These are phyloP conservation scores for Metschnikowia corniflorae DNA, from an alignment of 805 yeast genomes.

Conservation along the genomic window DNA sequence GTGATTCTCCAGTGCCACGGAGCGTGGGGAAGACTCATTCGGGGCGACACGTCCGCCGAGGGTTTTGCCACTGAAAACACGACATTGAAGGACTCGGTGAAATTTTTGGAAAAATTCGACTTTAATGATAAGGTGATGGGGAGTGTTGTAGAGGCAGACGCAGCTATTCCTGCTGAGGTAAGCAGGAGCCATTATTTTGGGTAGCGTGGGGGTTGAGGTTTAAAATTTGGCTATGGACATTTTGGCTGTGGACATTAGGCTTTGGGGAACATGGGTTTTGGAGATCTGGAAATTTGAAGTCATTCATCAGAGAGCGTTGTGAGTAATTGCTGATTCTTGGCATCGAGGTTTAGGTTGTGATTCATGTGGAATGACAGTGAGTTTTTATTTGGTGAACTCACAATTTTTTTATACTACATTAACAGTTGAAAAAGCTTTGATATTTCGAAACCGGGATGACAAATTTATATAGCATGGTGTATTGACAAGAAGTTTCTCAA, in stretches of 20 bases:
- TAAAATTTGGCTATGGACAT: neutral
- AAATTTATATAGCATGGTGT: too few species aligned
- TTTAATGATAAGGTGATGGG: slow-evolving; percentile 16
- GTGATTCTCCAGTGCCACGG: slow-evolving; percentile 76
- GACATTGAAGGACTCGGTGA: slow-evolving; percentile 10
- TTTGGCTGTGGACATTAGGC: too few species aligned
- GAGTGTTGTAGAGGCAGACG: slow-evolving; percentile 13
- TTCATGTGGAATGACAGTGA: too few species aligned
- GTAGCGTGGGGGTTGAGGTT: neutral
- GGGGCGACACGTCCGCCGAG: slow-evolving; percentile 47
- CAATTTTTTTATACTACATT: too few species aligned
- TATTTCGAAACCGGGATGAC: too few species aligned
- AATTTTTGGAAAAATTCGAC: slow-evolving; percentile 5
- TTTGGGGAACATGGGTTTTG: neutral
- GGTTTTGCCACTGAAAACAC: slow-evolving; percentile 12
- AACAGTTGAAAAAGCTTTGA: too few species aligned
- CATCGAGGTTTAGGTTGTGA: too few species aligned
- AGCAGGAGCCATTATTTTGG: slow-evolving; percentile 11
- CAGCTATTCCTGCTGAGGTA: slow-evolving; percentile 12
- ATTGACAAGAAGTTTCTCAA: too few species aligned
- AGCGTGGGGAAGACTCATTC: slow-evolving; percentile 77
- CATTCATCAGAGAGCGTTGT: too few species aligned
- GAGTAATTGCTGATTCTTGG: too few species aligned
- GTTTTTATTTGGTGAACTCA: too few species aligned
- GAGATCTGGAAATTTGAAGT: too few species aligned